Conservation (phyloP, 805 yeast species). For the Zygoascus tannicola region DNA sequence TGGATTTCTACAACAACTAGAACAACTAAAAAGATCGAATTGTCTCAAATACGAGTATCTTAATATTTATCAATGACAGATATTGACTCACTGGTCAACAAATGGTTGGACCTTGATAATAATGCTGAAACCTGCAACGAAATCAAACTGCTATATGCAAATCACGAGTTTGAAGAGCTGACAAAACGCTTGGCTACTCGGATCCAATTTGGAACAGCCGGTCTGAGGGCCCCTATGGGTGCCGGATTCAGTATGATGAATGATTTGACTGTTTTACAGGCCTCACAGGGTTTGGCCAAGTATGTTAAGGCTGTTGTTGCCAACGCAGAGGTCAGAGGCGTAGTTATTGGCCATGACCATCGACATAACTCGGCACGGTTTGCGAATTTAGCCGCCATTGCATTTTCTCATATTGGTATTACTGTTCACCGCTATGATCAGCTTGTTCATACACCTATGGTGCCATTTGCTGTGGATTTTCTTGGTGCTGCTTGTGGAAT, state of each 20-base stretch:
- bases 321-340: constrained; percentile 29
- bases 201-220: constrained; percentile 88
- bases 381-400: constrained; percentile 71
- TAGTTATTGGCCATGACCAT: constrained; percentile 90
- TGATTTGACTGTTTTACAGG: constrained; percentile 78
- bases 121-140: constrained; percentile 41
- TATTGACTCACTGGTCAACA: constrained; percentile 10
- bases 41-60: no score
- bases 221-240: constrained; percentile 77
- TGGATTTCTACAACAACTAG: no score
- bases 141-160: constrained; percentile 37
- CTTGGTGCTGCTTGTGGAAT: constrained; percentile 67
- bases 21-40: no score
- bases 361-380: constrained; percentile 69
- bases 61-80: no score
- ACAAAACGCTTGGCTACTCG: constrained; percentile 45
- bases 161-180: constrained; percentile 36
- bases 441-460: constrained; percentile 75
- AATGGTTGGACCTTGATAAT: constrained; percentile 18
- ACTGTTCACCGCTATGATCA: constrained; percentile 42
- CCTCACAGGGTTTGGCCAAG: constrained; percentile 43
- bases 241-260: constrained; percentile 89
- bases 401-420: constrained; percentile 59
- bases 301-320: constrained; percentile 26
- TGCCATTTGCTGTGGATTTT: constrained; percentile 73